phyloP scores from a whole-genome alignment of 768 basidiomycete genomes.

The Scleroderma citrinum region DNA sequence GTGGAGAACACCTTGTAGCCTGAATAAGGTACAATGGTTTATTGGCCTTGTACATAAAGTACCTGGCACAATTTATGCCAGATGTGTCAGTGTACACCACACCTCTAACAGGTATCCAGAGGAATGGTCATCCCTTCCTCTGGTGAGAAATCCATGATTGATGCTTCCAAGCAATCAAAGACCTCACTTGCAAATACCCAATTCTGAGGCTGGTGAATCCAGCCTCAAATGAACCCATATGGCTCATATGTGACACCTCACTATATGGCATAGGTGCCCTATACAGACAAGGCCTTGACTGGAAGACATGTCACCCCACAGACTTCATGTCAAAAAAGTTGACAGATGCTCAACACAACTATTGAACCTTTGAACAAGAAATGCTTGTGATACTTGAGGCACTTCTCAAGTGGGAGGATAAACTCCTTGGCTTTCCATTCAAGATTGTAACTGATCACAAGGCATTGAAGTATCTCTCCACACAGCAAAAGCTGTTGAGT shows the following conservation, averaged over 20 bases:
- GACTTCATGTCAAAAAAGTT: constrained; percentile 28
- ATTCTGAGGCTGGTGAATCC: constrained; percentile 21
- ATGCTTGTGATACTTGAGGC: constrained; percentile 17
- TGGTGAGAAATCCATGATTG: constrained; percentile 24
- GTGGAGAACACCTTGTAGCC: constrained; percentile 20
- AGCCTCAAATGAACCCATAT: constrained; percentile 14
- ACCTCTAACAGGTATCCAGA: constrained; percentile 24
- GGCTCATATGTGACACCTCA: constrained; percentile 21
- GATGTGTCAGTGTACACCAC: constrained; percentile 29
- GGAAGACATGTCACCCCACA: constrained; percentile 19
- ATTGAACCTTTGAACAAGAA: constrained; percentile 18
- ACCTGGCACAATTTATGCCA: constrained; percentile 32
- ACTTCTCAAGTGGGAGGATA: constrained; percentile 15
- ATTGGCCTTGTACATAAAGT: constrained; percentile 36
- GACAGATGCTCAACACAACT: constrained; percentile 23
- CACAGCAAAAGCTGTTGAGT: constrained; percentile 4
- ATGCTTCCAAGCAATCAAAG: constrained; percentile 20
- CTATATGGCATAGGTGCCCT: constrained; percentile 8
- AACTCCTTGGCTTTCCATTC: constrained; percentile 17
- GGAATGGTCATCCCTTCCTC: constrained; percentile 23
- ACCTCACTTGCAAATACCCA: constrained; percentile 9
- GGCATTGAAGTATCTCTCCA: constrained; percentile 24
- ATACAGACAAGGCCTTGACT: constrained; percentile 24
- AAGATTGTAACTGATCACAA: constrained; percentile 24
- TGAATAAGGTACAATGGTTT: constrained; percentile 34